Evolutionary conservation across 805 yeast species (phyloP).

Genomic region (Saccharomycopsis vini): DNA sequence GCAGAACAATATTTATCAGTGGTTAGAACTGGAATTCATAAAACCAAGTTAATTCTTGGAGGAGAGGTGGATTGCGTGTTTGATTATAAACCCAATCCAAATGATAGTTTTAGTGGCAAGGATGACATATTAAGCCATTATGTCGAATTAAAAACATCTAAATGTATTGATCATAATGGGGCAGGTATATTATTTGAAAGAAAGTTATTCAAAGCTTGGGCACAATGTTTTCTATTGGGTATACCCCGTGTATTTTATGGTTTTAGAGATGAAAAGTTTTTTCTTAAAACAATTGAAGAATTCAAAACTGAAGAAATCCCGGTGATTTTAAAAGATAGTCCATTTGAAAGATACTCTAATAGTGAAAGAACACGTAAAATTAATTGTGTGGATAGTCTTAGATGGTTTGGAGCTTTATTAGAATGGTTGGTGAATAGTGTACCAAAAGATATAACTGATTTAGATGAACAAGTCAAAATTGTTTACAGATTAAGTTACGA

Average conservation of each 20-base stretch:
- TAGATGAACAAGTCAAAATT: conserved; percentile 23
- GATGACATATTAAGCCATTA: conserved; percentile 58
- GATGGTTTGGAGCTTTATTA: conserved; percentile 77
- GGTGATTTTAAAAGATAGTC: conserved; percentile 45
- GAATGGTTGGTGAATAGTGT: conserved; percentile 62
- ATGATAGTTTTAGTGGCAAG: conserved; percentile 21
- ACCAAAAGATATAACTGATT: conserved; percentile 28
- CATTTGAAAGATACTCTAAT: conserved; percentile 27
- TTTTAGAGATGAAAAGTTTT: conserved; percentile 65
- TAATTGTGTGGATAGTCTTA: conserved; percentile 69
- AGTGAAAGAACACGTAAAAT: conserved; percentile 36
- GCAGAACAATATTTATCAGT: conserved; percentile 73
- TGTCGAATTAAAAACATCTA: conserved; percentile 73
- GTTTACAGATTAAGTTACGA: conserved; percentile 51
- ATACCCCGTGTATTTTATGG: conserved; percentile 77
- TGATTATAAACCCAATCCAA: conserved; percentile 56
- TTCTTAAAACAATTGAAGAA: conserved; percentile 63
- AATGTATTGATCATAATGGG: conserved; percentile 43
- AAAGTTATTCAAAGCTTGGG: conserved; percentile 79
- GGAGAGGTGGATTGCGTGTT: conserved; percentile 91
- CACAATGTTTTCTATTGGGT: conserved; percentile 86
- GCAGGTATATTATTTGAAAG: conserved; percentile 62
- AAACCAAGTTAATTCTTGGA: conserved; percentile 55
- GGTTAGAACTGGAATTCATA: conserved; percentile 81
- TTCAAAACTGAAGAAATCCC: conserved; percentile 77